These are phyloP conservation scores for Fusarium sterilihyphosum DNA, from an alignment of 2,329 filamentous ascomycete genomes.

Conservation along the genomic window DNA sequence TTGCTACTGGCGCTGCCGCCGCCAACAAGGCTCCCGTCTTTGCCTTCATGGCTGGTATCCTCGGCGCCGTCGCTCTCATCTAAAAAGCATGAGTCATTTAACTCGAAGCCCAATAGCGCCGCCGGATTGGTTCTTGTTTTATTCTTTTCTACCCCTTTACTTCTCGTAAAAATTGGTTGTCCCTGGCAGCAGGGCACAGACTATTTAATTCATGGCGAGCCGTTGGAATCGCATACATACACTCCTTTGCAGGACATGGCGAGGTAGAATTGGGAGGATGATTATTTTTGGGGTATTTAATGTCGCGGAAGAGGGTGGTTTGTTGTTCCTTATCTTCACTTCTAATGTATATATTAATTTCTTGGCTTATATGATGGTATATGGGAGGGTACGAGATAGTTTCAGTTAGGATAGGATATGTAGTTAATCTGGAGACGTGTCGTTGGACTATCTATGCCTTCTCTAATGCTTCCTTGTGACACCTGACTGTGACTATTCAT, in stretches of 20 bases:
- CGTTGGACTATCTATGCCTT: background rate
- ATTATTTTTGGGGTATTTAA: conserved; percentile 14
- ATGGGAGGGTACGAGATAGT: background rate
- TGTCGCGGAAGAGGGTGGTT: conserved; percentile 13
- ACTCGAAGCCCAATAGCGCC: background rate
- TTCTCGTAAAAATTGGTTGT: conserved; percentile 21
- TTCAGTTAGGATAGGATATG: conserved; percentile 23
- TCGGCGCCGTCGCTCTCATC: conserved; percentile 52
- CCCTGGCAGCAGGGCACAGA: conserved; percentile 7
- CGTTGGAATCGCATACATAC: conserved; percentile 13
- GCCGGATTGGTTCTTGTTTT: conserved; percentile 16
- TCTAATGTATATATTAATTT: conserved; percentile 31
- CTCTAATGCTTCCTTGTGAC: background rate
- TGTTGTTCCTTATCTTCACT: conserved; percentile 15
- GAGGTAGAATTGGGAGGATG: conserved; percentile 12
- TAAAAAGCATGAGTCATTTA: conserved; percentile 30
- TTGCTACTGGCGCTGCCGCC: conserved; percentile 46
- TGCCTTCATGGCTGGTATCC: conserved; percentile 52
- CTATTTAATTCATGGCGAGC: conserved; percentile 26
- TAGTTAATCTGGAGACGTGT: conserved; percentile 34
- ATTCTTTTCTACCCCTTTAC: conserved; percentile 16
- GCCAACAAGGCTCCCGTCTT: conserved; percentile 48
- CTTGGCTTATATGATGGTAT: background rate
- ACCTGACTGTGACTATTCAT: background rate
- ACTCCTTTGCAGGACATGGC: conserved; percentile 19